Evolutionary conservation across 2,329 filamentous ascomycete genomes (phyloP).

Genomic region (Monosporascus sp.): DNA sequence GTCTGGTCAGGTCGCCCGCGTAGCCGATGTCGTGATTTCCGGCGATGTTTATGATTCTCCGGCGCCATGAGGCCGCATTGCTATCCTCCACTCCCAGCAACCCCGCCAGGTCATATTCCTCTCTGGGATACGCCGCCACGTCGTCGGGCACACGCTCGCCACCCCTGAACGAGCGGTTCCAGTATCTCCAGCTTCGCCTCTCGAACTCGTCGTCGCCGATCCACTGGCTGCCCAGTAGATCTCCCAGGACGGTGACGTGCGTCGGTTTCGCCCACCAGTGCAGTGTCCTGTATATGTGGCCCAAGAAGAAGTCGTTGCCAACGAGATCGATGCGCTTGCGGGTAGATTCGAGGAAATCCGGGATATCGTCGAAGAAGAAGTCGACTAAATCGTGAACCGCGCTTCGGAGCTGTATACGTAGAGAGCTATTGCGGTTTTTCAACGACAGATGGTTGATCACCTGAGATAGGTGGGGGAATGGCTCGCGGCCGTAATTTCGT

Average conservation of each 20-base stretch:
- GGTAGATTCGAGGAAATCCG: constrained; percentile 57
- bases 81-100: constrained; percentile 41
- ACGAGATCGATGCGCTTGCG: constrained; percentile 82
- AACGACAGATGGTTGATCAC: constrained; percentile 44
- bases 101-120: constrained; percentile 46
- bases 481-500: constrained; percentile 48
- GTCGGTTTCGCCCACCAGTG: constrained; percentile 82
- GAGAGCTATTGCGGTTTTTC: constrained; percentile 37
- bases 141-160: constrained; percentile 58
- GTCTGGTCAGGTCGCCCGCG: constrained; percentile 78
- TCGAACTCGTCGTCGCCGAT: constrained; percentile 81
- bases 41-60: constrained; percentile 78
- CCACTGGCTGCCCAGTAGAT: constrained; percentile 94
- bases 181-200: constrained; percentile 67
- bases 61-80: constrained; percentile 58
- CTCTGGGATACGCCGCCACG: constrained; percentile 41
- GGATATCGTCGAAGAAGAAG: constrained; percentile 62
- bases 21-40: constrained; percentile 98
- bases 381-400: constrained; percentile 55
- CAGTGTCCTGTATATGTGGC: constrained; percentile 81
- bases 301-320: constrained; percentile 92
- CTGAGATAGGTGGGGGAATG: constrained; percentile 49
- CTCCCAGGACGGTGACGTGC: constrained; percentile 83
- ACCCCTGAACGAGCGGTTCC: constrained; percentile 72
- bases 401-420: constrained; percentile 48